Evolutionary conservation across 805 yeast genomes (phyloP).

Genomic region (Debaryomyces prosopidis): DNA sequence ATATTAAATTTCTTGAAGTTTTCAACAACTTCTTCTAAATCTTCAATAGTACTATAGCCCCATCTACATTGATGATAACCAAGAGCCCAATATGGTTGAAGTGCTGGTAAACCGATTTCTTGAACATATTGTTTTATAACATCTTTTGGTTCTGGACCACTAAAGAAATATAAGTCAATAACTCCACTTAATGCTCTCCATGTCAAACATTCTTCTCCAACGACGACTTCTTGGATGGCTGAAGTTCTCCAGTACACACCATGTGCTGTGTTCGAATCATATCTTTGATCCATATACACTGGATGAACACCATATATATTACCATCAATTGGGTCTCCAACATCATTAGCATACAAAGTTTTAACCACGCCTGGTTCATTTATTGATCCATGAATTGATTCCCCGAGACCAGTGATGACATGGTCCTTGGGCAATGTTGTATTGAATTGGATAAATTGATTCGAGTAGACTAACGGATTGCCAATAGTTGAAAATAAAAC

Average conservation of each 20-base stretch:
- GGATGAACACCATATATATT: slow-evolving; percentile 35
- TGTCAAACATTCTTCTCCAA: slow-evolving; percentile 23
- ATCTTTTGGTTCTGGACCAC: slow-evolving; percentile 23
- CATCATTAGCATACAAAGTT: slow-evolving; percentile 30
- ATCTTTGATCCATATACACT: slow-evolving; percentile 28
- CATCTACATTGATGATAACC: slow-evolving; percentile 28
- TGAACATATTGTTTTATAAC: slow-evolving; percentile 21
- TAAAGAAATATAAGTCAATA: slow-evolving; percentile 25
- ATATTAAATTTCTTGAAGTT: slow-evolving; percentile 10
- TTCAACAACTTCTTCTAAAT: slow-evolving; percentile 16
- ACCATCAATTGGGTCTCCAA: slow-evolving; percentile 24
- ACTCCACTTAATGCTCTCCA: slow-evolving; percentile 31
- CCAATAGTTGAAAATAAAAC: slow-evolving; percentile 27
- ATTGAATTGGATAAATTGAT: slow-evolving; percentile 31
- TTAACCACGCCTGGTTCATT: slow-evolving; percentile 25
- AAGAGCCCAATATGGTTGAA: slow-evolving; percentile 27
- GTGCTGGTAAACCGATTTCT: slow-evolving; percentile 22
- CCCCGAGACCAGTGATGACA: slow-evolving; percentile 30
- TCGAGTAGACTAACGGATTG: slow-evolving; percentile 28
- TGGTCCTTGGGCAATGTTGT: slow-evolving; percentile 27
- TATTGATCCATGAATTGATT: slow-evolving; percentile 26
- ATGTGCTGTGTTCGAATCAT: slow-evolving; percentile 18
- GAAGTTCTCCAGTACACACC: slow-evolving; percentile 32
- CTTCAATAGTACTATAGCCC: slow-evolving; percentile 21
- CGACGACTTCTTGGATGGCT: slow-evolving; percentile 26